Percentiles rank a stretch among this genome's conserved stretches.
These are phyloP conservation scores for Erodium trifolium DNA, from an alignment of 441 rosid species.

Conservation along the genomic window DNA sequence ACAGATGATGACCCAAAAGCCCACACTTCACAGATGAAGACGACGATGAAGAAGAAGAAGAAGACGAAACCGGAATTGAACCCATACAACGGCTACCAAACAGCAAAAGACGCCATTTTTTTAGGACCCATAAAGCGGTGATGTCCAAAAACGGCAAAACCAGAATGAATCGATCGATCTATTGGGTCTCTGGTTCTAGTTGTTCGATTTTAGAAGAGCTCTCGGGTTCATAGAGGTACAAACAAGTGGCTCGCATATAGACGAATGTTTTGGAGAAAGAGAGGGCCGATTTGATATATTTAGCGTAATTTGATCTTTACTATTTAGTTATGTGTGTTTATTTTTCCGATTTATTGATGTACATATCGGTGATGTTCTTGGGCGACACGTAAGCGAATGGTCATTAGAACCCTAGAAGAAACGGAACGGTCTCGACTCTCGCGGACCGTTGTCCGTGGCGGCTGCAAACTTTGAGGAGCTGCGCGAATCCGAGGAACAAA, in stretches of 20 bases:
- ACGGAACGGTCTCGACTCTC: neutral
- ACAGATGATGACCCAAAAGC: no score
- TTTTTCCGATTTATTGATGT: no score
- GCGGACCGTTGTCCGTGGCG: neutral
- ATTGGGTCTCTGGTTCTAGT: neutral
- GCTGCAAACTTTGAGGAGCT: neutral
- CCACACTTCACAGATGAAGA: neutral
- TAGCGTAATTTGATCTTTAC: neutral
- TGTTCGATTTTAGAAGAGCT: neutral
- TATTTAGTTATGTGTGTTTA: neutral
- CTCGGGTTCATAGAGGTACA: no score
- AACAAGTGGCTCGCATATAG: neutral
- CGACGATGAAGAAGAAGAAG: conserved; percentile 9
- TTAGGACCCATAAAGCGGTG: no score
- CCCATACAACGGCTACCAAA: conserved; percentile 25
- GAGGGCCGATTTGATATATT: neutral
- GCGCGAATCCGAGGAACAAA: no score
- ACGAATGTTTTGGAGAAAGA: neutral
- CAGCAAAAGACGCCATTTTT: conserved; percentile 24
- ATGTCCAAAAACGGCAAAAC: conserved; percentile 16
- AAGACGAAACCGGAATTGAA: conserved; percentile 16
- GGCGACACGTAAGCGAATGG: neutral
- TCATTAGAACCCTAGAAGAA: neutral
- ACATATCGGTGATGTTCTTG: neutral
- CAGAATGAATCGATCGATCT: neutral